phyloP scores from a whole-genome alignment of 2,329 filamentous ascomycete genomes.

The Pseudocercospora crystallina region DNA sequence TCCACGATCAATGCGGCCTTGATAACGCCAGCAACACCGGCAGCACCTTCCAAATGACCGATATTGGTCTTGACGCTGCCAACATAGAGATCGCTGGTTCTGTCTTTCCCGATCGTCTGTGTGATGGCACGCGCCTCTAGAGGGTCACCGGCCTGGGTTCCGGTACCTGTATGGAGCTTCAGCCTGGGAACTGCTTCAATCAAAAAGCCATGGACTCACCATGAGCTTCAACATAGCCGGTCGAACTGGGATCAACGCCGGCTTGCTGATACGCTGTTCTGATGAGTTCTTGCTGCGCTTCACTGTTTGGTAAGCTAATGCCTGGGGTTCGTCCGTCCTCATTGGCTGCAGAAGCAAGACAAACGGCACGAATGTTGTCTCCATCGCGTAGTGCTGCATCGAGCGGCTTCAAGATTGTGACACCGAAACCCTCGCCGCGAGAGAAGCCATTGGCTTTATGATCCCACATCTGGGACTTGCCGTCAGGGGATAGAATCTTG shows the following conservation, averaged over 20 bases:
- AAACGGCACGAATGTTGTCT: slow-evolving; percentile 35
- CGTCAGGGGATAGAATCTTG: slow-evolving; percentile 35
- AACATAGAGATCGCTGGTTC: slow-evolving; percentile 12
- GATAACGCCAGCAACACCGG: slow-evolving; percentile 18
- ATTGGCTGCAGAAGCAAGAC: slow-evolving; percentile 34
- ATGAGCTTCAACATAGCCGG: slow-evolving; percentile 23
- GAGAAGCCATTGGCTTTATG: slow-evolving; percentile 50
- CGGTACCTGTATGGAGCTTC: too few relatives aligned
- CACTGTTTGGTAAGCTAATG: slow-evolving; percentile 14
- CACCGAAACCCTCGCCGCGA: slow-evolving; percentile 55
- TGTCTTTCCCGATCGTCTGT: slow-evolving; percentile 5
- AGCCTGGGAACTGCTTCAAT: too few relatives aligned
- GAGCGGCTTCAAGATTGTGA: slow-evolving; percentile 19
- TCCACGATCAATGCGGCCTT: slow-evolving; percentile 27
- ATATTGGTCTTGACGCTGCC: slow-evolving; percentile 29
- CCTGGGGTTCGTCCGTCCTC: slow-evolving; percentile 18
- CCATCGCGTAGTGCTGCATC: slow-evolving; percentile 16
- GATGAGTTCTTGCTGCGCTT: slow-evolving; percentile 21
- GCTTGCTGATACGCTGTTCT: slow-evolving; percentile 13
- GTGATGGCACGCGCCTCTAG: slow-evolving; percentile 24
- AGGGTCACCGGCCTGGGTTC: slow-evolving; percentile 23
- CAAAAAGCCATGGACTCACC: too few relatives aligned
- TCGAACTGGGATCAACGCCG: slow-evolving; percentile 9
- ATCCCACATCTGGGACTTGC: slow-evolving; percentile 31
- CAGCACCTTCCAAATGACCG: slow-evolving; percentile 20